Evolutionary conservation across 805 yeast species (phyloP).

Genomic region (Starmerella etchellsii): DNA sequence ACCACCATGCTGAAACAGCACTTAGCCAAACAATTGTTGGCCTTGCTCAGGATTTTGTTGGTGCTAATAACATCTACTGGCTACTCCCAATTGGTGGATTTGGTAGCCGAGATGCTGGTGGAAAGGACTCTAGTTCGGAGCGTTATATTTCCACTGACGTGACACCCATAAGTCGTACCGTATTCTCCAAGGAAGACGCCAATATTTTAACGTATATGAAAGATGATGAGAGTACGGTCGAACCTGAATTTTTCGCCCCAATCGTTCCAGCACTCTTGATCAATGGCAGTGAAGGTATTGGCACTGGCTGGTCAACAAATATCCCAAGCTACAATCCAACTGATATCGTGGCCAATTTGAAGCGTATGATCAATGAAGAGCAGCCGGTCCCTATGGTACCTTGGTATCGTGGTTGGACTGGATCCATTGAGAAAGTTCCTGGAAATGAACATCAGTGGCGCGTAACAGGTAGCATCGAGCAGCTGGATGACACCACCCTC

Average conservation of each 20-base stretch:
- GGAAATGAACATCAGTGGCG: constrained; percentile 50
- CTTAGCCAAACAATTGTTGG: constrained; percentile 83
- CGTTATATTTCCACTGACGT: constrained; percentile 90
- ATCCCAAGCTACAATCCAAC: constrained; percentile 82
- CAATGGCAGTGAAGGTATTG: constrained; percentile 95
- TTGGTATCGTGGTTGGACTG: constrained; percentile 95
- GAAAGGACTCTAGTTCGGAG: constrained; percentile 96
- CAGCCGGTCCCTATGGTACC: constrained; percentile 65
- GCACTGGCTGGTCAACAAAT: constrained; percentile 96
- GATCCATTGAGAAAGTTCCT: constrained; percentile 48
- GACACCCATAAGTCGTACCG: constrained; percentile 55
- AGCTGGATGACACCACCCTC: constrained; percentile 61
- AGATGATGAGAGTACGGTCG: constrained; percentile 88
- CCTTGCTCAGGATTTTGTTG: constrained; percentile 88
- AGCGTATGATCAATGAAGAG: constrained; percentile 59
- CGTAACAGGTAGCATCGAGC: constrained; percentile 69
- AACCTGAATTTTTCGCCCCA: constrained; percentile 92
- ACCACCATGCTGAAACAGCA: constrained; percentile 91
- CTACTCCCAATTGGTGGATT: constrained; percentile 87
- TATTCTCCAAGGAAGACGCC: constrained; percentile 71
- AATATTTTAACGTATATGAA: constrained; percentile 66
- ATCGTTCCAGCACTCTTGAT: constrained; percentile 90
- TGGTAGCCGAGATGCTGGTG: constrained; percentile 93
- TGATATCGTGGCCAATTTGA: constrained; percentile 66
- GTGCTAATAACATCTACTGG: constrained; percentile 76